These are phyloP conservation scores for Quercus phellos DNA, from an alignment of 331 rosid genomes.

Conservation along the genomic window DNA sequence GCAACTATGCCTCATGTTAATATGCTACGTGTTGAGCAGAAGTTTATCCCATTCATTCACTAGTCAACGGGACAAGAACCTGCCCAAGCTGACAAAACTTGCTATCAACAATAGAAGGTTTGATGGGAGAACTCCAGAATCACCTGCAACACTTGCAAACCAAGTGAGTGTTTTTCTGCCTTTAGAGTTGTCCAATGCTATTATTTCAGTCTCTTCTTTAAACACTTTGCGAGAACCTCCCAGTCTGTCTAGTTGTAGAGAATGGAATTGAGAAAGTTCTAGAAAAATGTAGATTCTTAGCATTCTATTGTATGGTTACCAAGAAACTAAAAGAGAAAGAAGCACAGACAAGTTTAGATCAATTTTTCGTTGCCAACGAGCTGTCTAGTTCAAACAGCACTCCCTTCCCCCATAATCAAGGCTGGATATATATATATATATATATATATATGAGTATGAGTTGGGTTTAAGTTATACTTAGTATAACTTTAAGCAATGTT, in stretches of 20 bases:
- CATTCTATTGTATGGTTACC: constrained; percentile 9
- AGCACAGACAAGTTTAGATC: not conserved
- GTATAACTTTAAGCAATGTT: too few species aligned
- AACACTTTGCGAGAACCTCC: constrained; percentile 3
- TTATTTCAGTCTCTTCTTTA: constrained; percentile 22
- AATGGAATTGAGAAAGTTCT: constrained; percentile 1
- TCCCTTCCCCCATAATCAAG: too few species aligned
- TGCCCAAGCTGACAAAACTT: constrained; percentile 73
- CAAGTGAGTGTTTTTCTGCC: constrained; percentile 50
- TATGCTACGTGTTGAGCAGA: constrained; percentile 32
- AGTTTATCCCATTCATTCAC: constrained; percentile 69
- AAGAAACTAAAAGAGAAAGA: constrained; percentile 12
- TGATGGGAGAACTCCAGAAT: constrained; percentile 63
- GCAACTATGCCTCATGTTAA: too few species aligned
- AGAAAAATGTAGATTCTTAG: constrained; percentile 7
- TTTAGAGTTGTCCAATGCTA: constrained; percentile 1
- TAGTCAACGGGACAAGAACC: constrained; percentile 61
- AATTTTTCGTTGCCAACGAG: not conserved
- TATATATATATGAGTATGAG: too few species aligned
- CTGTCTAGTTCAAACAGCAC: too few species aligned
- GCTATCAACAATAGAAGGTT: constrained; percentile 66
- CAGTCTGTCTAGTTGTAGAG: constrained; percentile 1
- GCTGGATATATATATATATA: too few species aligned
- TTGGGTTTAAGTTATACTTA: too few species aligned
- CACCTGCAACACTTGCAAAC: constrained; percentile 66